Conservation (phyloP, 2,329 filamentous ascomycete species). For the Pseudocercospora ulei region DNA sequence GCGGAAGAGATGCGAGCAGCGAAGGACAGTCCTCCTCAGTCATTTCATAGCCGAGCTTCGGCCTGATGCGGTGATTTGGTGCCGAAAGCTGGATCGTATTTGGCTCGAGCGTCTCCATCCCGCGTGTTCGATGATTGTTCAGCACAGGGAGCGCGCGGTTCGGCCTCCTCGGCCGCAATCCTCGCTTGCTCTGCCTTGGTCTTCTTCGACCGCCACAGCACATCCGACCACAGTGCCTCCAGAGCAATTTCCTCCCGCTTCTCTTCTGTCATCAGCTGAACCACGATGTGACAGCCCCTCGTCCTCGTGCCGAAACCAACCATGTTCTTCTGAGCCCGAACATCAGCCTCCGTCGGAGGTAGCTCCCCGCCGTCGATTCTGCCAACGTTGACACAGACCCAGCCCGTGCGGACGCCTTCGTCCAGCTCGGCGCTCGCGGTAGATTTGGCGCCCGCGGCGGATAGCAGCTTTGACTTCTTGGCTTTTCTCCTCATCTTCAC, state of each 20-base stretch:
- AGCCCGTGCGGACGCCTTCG: slow-evolving; percentile 83
- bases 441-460: slow-evolving; percentile 52
- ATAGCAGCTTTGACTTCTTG: slow-evolving; percentile 70
- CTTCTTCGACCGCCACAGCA: slow-evolving; percentile 24
- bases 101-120: too few species aligned
- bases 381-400: slow-evolving; percentile 89
- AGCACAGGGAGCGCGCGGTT: too few species aligned
- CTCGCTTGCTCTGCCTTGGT: slow-evolving; percentile 21
- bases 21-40: too few species aligned
- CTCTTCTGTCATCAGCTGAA: slow-evolving; percentile 63
- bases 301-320: slow-evolving; percentile 64
- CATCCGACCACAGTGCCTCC: slow-evolving; percentile 51
- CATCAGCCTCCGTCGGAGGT: slow-evolving; percentile 37
- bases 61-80: too few species aligned
- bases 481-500: slow-evolving; percentile 71
- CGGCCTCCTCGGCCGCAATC: slow-evolving; percentile 5
- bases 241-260: slow-evolving; percentile 58
- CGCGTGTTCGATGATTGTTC: too few species aligned
- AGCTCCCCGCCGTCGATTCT: slow-evolving; percentile 60
- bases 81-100: too few species aligned
- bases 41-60: too few species aligned
- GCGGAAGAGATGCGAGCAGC: too few species aligned
- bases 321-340: slow-evolving; percentile 46
- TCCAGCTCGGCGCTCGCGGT: slow-evolving; percentile 55
- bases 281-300: slow-evolving; percentile 53